Conservation (phyloP, 306 rosid species). For the Trifolium fragiferum region DNA sequence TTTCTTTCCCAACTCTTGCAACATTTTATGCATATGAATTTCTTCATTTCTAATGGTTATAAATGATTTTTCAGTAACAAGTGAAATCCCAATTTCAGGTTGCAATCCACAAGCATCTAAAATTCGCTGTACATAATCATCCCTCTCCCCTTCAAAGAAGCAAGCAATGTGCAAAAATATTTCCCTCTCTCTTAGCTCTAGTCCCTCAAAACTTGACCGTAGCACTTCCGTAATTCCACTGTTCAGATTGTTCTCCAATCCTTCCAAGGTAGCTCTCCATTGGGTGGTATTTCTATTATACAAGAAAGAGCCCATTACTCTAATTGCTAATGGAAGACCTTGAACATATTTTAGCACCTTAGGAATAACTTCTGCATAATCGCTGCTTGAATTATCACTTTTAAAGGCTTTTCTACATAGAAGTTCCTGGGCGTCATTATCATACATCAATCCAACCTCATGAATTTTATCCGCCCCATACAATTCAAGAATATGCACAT, state of each 20-base stretch:
- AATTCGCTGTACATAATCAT: neutral
- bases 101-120: neutral
- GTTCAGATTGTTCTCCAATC: no score
- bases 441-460: neutral
- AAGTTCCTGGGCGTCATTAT: neutral
- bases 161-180: neutral
- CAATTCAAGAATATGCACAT: neutral
- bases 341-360: neutral
- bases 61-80: neutral
- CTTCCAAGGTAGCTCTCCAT: neutral
- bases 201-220: neutral
- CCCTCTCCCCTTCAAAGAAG: neutral
- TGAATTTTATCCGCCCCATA: neutral
- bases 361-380: neutral
- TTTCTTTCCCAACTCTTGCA: neutral
- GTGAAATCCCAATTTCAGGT: neutral
- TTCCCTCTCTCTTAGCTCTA: neutral
- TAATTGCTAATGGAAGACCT: neutral
- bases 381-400: neutral
- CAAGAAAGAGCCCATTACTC: neutral
- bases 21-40: neutral
- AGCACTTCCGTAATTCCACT: no score
- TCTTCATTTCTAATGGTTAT: neutral
- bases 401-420: slow-evolving; percentile 7
- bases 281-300: neutral